Percentiles rank a stretch among this genome's conserved stretches.
phyloP scores from a whole-genome alignment of 306 rosid species.

The Cotoneaster glaucophyllus region DNA sequence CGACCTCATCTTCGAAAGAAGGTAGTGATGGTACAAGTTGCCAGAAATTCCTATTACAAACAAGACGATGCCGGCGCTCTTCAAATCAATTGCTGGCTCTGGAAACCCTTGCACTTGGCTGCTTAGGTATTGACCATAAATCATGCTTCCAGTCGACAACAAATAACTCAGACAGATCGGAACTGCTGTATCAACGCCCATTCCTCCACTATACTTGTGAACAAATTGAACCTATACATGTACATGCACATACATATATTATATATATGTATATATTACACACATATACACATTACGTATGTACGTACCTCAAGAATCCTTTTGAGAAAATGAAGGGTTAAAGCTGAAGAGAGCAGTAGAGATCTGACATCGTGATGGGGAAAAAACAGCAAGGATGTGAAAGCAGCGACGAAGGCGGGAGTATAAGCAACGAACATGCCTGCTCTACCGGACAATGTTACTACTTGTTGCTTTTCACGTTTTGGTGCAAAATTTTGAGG shows the following conservation, averaged over 20 bases:
- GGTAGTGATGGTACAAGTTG: slow-evolving; percentile 77
- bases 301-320: slow-evolving; percentile 57
- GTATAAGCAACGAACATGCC: slow-evolving; percentile 62
- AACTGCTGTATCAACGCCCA: slow-evolving; percentile 41
- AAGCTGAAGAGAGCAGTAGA: slow-evolving; percentile 39
- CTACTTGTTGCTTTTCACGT: not conserved
- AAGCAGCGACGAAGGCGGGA: slow-evolving; percentile 57
- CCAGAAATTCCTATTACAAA: slow-evolving; percentile 59
- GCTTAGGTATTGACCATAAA: slow-evolving; percentile 51
- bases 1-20: slow-evolving; percentile 53
- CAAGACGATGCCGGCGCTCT: slow-evolving; percentile 38
- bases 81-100: slow-evolving; percentile 47
- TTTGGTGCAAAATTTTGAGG: not conserved
- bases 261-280: no score
- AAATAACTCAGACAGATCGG: slow-evolving; percentile 51
- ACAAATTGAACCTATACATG: slow-evolving; percentile 47
- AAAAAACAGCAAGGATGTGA: slow-evolving; percentile 34
- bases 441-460: slow-evolving; percentile 27
- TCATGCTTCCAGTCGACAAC: slow-evolving; percentile 32
- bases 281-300: not conserved
- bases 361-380: slow-evolving; percentile 31
- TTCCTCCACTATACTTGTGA: slow-evolving; percentile 68
- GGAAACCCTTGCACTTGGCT: slow-evolving; percentile 25
- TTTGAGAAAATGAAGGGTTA: slow-evolving; percentile 70
- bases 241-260: not conserved